Evolutionary conservation across 257 asterid genomes (phyloP), one percentile per base, ranked within the genome.

Genomic region (Nemophila menziesii): DNA sequence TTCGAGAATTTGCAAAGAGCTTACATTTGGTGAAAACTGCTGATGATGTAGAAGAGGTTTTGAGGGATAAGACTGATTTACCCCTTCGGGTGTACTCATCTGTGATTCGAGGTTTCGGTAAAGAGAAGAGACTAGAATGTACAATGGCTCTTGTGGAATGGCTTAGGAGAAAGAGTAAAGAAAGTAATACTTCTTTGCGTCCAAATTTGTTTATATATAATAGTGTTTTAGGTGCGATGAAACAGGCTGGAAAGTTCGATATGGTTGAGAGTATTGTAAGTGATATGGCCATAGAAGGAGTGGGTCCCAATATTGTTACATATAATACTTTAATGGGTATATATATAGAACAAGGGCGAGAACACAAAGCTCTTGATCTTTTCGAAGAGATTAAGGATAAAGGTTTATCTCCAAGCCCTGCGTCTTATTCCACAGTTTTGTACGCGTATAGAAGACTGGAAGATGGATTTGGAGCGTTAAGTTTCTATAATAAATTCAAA

Each of bases 1-100:
- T 85, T 49, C 77, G 84, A 49, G 78, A 65, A 1, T 59, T 90
- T 33, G 93, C 77, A 2, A 39, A 22, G 63, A 69, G 56, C 24
- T 60, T 90, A 33, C 76, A 65, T 46, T 49, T 51, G 5, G 74
- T 75, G 19, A 66, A 46, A 71, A 66, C 68, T 44, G 81, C 75
- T 0, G 89, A 85, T 53, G 94, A 85, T 44, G 82, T 78, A 29
- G 94, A 78, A 24, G 67, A 63, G 52, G 73, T 90, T 71, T 65
- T 90, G 10, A 60, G 65, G 65, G 74, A 58, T 55, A 77, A 68
- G 39, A 49, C 52, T 13, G 72, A 70, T 12, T 58, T 81, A 14
- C 96, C 96, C 4, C 92, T n/a, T 56, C 98, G 74, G 54, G 93
- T 90, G 14, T 90, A 64, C 52, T 90, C 94, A 0, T 66, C 94